phyloP scores from a whole-genome alignment of 2,329 filamentous ascomycete genomes.

The Xylariaceae sp. region DNA sequence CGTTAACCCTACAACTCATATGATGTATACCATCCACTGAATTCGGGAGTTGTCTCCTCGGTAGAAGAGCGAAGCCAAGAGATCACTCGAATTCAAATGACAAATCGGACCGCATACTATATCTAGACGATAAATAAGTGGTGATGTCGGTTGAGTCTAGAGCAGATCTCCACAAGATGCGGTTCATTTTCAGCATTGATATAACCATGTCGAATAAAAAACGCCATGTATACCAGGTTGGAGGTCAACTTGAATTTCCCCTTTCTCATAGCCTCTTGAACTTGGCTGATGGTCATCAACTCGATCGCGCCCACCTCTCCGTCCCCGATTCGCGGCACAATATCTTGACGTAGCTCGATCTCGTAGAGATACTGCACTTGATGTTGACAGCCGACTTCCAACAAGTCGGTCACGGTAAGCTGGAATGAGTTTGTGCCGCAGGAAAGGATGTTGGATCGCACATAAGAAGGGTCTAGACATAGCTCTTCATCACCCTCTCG shows the following conservation, averaged over 20 bases:
- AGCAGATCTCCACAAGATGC: neutral
- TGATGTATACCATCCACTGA: no score
- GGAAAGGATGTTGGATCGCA: constrained; percentile 1
- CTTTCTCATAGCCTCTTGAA: neutral
- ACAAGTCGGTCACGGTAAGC: neutral
- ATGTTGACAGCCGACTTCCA: neutral
- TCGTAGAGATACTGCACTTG: constrained; percentile 3
- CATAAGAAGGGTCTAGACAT: neutral
- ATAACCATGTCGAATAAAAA: neutral
- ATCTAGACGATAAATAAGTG: neutral
- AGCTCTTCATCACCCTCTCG: neutral
- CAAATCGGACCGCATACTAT: no score
- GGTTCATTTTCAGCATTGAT: constrained; percentile 4
- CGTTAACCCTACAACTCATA: no score
- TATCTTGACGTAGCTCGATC: constrained; percentile 1
- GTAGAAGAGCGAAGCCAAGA: no score
- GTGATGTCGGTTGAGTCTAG: neutral
- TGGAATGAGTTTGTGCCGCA: constrained; percentile 4
- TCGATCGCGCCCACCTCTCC: constrained; percentile 1
- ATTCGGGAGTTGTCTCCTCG: no score
- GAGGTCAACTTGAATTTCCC: constrained; percentile 1
- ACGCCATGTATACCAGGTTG: constrained; percentile 1
- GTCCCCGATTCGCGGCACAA: neutral
- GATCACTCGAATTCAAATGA: no score
- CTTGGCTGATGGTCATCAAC: constrained; percentile 1